phyloP scores from a whole-genome alignment of 202 grass and related monocot species.

The Digitaria exilis region DNA sequence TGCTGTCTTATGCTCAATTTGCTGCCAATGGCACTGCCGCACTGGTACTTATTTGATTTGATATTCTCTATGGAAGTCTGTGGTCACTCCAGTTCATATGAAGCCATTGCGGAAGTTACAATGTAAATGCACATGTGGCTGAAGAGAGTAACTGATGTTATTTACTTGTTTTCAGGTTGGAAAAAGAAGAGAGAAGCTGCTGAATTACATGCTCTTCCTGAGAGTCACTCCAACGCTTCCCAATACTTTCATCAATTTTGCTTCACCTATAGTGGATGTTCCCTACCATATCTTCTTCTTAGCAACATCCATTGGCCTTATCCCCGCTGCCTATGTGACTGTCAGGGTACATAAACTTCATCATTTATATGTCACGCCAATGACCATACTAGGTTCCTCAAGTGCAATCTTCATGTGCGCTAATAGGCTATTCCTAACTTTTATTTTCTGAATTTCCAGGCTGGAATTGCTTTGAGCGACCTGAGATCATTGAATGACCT shows the following conservation, averaged over 20 bases:
- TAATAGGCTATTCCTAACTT: neutral
- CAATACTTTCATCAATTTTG: slow-evolving; percentile 99
- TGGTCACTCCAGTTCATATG: neutral
- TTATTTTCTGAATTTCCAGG: slow-evolving; percentile 47
- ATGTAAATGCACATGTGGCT: neutral
- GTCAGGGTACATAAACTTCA: slow-evolving; percentile 64
- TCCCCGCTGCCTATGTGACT: slow-evolving; percentile 90
- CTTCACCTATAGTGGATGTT: slow-evolving; percentile 93
- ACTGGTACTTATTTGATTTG: neutral
- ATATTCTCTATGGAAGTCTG: neutral
- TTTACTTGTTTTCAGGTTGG: slow-evolving; percentile 54
- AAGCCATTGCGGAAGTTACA: neutral
- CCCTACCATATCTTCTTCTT: slow-evolving; percentile 85
- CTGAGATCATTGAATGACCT: slow-evolving; percentile 79
- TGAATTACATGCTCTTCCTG: slow-evolving; percentile 98
- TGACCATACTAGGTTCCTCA: neutral
- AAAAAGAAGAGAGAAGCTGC: slow-evolving; percentile 80
- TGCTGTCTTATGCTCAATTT: neutral
- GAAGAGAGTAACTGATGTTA: slow-evolving; percentile 9
- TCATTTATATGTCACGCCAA: neutral
- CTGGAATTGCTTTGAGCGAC: slow-evolving; percentile 91
- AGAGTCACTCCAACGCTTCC: slow-evolving; percentile 95
- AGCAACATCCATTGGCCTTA: slow-evolving; percentile 79
- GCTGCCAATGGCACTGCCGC: neutral
- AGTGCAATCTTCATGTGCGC: neutral